These are phyloP conservation scores for Podila horticola DNA, from an alignment of 192 early-diverging fungal genomes.

Conservation along the genomic window DNA sequence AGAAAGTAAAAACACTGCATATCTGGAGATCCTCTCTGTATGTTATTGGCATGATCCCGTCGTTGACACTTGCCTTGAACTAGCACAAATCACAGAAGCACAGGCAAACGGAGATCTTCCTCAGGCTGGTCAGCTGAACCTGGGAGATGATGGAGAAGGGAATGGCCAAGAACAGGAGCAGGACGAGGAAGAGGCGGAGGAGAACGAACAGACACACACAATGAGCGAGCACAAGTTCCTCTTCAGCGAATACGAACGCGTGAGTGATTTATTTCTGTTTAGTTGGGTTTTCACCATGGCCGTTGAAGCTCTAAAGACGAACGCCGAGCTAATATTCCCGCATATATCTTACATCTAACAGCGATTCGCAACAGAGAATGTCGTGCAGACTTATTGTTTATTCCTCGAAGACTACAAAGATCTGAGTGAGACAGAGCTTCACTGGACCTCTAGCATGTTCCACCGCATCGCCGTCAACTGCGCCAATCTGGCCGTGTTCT, in stretches of 20 bases:
- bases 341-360: slow-evolving; percentile 14
- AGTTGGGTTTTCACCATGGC: slow-evolving; percentile 19
- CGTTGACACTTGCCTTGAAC: neutral
- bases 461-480: slow-evolving; percentile 75
- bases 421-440: slow-evolving; percentile 61
- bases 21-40: no score
- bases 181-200: slow-evolving; percentile 13
- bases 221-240: slow-evolving; percentile 47
- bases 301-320: neutral
- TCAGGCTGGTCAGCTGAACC: neutral
- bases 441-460: slow-evolving; percentile 66
- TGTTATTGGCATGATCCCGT: neutral
- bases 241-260: slow-evolving; percentile 59
- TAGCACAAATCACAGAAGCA: neutral
- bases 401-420: slow-evolving; percentile 64
- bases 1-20: no score
- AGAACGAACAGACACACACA: slow-evolving; percentile 34
- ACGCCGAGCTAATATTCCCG: slow-evolving; percentile 21
- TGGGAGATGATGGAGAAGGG: neutral
- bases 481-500: slow-evolving; percentile 64
- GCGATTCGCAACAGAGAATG: slow-evolving; percentile 64
- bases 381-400: slow-evolving; percentile 63
- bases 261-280: slow-evolving; percentile 44
- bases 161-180: slow-evolving; percentile 9
- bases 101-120: neutral